phyloP scores from a whole-genome alignment of 1,284 basidiomycete species.

The Kwoniella shivajii region DNA sequence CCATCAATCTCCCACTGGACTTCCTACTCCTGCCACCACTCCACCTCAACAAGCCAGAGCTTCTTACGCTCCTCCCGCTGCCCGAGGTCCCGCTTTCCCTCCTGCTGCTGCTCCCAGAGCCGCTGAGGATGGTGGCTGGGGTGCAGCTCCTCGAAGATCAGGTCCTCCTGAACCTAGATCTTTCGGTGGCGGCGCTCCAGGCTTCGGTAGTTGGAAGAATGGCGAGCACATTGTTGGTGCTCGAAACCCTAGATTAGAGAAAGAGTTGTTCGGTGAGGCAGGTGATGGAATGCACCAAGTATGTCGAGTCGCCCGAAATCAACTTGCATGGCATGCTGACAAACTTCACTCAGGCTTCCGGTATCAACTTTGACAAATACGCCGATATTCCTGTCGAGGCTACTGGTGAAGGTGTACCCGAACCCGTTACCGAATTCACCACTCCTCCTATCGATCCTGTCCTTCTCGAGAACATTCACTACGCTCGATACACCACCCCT shows the following conservation, averaged over 20 bases:
- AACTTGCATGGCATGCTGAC: slow-evolving; percentile 15
- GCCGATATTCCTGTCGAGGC: slow-evolving; percentile 99
- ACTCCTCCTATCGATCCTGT: slow-evolving; percentile 88
- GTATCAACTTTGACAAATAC: slow-evolving; percentile 99
- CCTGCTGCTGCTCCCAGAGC: slow-evolving; percentile 33
- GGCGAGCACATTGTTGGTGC: slow-evolving; percentile 80
- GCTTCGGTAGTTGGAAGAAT: slow-evolving; percentile 85
- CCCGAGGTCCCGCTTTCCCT: slow-evolving; percentile 30
- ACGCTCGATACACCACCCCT: slow-evolving; percentile 89
- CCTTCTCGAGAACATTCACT: slow-evolving; percentile 91
- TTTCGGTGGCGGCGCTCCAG: slow-evolving; percentile 62
- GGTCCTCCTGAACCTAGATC: slow-evolving; percentile 52
- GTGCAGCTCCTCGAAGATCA: slow-evolving; percentile 51
- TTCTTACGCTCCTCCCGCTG: slow-evolving; percentile 61
- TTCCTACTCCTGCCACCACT: slow-evolving; percentile 49
- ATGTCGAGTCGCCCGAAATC: slow-evolving; percentile 11
- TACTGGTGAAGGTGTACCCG: slow-evolving; percentile 91
- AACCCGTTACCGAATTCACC: slow-evolving; percentile 85
- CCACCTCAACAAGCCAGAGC: slow-evolving; percentile 55
- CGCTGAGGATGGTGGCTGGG: slow-evolving; percentile 57
- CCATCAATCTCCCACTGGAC: slow-evolving; percentile 43
- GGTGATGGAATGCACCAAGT: slow-evolving; percentile 65
- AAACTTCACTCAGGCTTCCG: slow-evolving; percentile 75
- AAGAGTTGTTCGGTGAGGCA: slow-evolving; percentile 91
- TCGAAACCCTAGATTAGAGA: slow-evolving; percentile 84